These are phyloP conservation scores for Chaetomium strumarium DNA, from an alignment of 2,329 filamentous ascomycete genomes.

Conservation along the genomic window DNA sequence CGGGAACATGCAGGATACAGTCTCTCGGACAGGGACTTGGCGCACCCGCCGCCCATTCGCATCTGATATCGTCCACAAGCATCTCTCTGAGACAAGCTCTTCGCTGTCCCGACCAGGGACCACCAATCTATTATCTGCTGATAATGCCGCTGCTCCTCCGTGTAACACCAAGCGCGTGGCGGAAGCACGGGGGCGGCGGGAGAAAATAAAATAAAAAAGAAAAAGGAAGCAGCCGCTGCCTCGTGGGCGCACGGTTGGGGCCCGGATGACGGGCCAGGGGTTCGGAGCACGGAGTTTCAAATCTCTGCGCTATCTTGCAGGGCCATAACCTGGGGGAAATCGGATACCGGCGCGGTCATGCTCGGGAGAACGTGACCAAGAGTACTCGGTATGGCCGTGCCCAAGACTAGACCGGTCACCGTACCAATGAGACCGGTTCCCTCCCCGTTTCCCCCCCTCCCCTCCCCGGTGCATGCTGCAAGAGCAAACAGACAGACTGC, in stretches of 20 bases:
- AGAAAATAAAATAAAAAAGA: too few relatives aligned
- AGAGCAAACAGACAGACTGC: slow-evolving; percentile 8
- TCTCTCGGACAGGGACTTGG: not conserved
- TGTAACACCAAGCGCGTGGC: not conserved
- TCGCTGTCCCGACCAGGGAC: not conserved
- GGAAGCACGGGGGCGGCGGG: not conserved
- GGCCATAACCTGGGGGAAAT: slow-evolving; percentile 3
- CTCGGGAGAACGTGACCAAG: not conserved
- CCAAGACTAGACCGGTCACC: not conserved
- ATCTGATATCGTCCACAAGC: not conserved
- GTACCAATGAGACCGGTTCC: not conserved
- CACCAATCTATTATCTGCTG: not conserved
- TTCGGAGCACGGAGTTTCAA: not conserved
- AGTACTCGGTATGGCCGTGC: not conserved
- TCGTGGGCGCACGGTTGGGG: not conserved
- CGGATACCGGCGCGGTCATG: not conserved
- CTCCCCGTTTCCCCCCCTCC: not conserved
- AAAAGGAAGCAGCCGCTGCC: not conserved
- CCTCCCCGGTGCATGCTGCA: not conserved
- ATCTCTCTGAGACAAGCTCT: not conserved
- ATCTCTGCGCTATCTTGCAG: slow-evolving; percentile 9
- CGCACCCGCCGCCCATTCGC: not conserved
- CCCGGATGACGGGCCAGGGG: not conserved
- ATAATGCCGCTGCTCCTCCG: too few relatives aligned
- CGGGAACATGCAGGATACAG: slow-evolving; percentile 5